A percentile compares a stretch with the other conserved stretches of the same genome.
Conservation (phyloP, 768 basidiomycete species). For the Pleurotus platypus region DNA sequence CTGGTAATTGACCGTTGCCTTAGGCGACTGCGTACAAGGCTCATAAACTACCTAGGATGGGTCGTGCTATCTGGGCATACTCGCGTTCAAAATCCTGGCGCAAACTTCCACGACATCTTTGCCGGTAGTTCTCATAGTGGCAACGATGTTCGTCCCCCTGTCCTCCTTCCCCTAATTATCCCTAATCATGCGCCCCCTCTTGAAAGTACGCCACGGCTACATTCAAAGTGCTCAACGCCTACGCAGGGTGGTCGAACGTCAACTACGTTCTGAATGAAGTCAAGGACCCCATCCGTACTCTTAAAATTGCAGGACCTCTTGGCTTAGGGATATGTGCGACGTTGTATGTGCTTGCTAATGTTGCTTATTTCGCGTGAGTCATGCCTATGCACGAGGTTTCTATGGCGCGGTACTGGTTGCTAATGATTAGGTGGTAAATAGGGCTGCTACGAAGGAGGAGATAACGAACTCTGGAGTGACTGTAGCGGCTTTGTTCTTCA, state of each 20-base stretch:
- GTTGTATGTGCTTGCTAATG: constrained; percentile 53
- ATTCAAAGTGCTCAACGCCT: constrained; percentile 49
- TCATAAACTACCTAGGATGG: constrained; percentile 35
- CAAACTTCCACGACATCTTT: constrained; percentile 52
- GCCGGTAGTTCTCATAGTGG: constrained; percentile 50
- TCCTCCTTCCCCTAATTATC: constrained; percentile 16
- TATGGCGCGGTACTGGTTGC: too few species aligned
- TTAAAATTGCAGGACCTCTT: constrained; percentile 60
- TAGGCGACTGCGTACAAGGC: too few species aligned
- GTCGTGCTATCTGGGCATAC: constrained; percentile 53
- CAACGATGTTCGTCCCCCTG: constrained; percentile 19
- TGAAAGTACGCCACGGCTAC: constrained; percentile 55
- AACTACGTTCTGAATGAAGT: constrained; percentile 63
- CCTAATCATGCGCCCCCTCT: constrained; percentile 9
- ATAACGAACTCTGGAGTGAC: constrained; percentile 47
- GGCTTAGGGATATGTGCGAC: constrained; percentile 50
- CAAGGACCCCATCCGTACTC: constrained; percentile 53
- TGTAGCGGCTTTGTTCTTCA: constrained; percentile 59
- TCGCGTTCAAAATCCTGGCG: constrained; percentile 43
- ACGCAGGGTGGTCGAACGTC: constrained; percentile 51
- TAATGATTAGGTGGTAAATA: neutral
- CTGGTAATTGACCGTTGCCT: constrained; percentile 23
- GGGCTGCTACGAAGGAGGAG: constrained; percentile 43
- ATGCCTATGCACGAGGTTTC: too few species aligned
- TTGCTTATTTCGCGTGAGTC: constrained; percentile 49